Base-by-base conservation (phyloP, 2,329 filamentous ascomycete species). In the Pestalotiopsis fici region DNA sequence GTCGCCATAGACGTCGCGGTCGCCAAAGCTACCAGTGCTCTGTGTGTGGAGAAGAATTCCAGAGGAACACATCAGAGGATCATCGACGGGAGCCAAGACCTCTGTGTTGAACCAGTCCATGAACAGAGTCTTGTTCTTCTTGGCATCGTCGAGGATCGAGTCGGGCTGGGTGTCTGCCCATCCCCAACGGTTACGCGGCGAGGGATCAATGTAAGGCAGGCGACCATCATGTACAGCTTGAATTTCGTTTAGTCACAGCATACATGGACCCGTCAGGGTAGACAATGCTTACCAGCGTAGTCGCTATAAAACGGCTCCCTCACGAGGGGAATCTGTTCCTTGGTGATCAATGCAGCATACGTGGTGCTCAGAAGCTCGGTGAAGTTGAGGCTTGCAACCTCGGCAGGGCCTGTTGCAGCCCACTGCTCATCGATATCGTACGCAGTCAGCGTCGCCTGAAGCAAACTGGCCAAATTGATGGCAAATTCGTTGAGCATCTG, bases 281-380 rank as follows among this genome's bases (percentile, higher is more conserved):
- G n/a, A n/a, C 18, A 50, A 21, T 18, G 27, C 55, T 59, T 25
- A 59, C 55, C 23, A n/a, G 79, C 79, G 56, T 81, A 82, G 69
- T 81, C 80, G 2, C 67, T 69, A 68, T 78, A 81, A 65, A 82
- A 81, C 3, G 78, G 78, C n/a, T 79, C 77, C 1, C 79, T 75
- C 9, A 82, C 72, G 2, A 81, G 74, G 3, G 67, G 61, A 56
- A 71, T 78, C 69, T 82, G 80, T 67, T 81, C 74, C 69, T 80
- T 80, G 50, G 73, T 74, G 66, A 81, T 80, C 54, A 82, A 67
- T 11, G 74, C 75, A 1, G 79, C 69, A 68, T 81, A 82, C 1
- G 79, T 81, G 3, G 68, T 60, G 65, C 75, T 74, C 18, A 81
- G 69, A 15, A 80, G 59, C 13, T 72, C 6, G 77, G 77, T 1